phyloP scores from a whole-genome alignment of 257 asterid species.

The Solanum phureja region DNA sequence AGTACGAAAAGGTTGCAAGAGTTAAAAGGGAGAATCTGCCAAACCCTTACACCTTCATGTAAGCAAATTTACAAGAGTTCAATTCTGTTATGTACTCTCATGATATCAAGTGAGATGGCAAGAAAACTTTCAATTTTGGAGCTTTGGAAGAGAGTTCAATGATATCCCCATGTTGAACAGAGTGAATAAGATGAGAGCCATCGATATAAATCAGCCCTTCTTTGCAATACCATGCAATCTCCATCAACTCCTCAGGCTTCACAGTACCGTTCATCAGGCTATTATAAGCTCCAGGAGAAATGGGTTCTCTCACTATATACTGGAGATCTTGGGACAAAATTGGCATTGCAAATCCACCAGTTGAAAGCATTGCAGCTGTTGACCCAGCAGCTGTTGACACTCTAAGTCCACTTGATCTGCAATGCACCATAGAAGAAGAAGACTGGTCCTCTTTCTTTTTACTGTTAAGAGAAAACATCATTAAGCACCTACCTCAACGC shows the following conservation, averaged over 20 bases:
- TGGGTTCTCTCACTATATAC: constrained; percentile 87
- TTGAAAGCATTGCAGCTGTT: constrained; percentile 89
- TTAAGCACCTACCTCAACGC: not conserved
- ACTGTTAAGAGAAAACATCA: constrained; percentile 23
- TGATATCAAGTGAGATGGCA: constrained; percentile 37
- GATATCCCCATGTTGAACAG: constrained; percentile 62
- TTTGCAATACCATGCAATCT: constrained; percentile 58
- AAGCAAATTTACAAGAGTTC: not conserved
- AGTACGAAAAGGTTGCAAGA: not conserved
- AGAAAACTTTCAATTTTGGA: constrained; percentile 54
- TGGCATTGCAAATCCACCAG: constrained; percentile 75
- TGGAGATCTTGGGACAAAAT: constrained; percentile 76
- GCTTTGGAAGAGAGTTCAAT: constrained; percentile 62
- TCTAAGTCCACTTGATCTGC: constrained; percentile 90
- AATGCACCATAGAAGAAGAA: constrained; percentile 39
- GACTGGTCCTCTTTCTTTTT: constrained; percentile 19
- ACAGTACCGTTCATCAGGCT: constrained; percentile 40
- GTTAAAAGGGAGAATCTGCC: not conserved
- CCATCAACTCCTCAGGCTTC: constrained; percentile 46
- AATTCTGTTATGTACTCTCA: not conserved
- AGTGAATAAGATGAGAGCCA: constrained; percentile 64
- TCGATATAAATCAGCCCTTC: constrained; percentile 61
- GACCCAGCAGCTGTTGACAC: constrained; percentile 94
- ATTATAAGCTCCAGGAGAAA: constrained; percentile 31
- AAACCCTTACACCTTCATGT: not conserved